Conservation (phyloP, 2,329 filamentous ascomycete genomes). For the Pyricularia sp. region DNA sequence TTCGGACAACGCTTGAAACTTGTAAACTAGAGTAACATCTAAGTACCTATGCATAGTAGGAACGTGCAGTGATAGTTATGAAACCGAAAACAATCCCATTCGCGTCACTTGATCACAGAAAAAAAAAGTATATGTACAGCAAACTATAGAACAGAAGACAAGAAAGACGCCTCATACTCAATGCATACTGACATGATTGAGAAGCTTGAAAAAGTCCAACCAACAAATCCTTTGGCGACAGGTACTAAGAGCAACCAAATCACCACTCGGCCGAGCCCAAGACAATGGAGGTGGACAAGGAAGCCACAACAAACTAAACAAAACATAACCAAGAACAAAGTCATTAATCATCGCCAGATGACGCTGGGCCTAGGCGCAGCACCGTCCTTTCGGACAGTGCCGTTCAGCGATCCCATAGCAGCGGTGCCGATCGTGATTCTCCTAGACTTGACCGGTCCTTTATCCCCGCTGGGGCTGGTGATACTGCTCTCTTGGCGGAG, state of each 20-base stretch:
- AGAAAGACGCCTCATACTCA: background rate
- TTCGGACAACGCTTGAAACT: too few species aligned
- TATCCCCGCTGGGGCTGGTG: constrained; percentile 8
- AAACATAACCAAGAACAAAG: constrained; percentile 1
- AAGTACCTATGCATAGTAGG: background rate
- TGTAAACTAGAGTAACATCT: too few species aligned
- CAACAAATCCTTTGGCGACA: background rate
- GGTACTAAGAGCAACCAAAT: background rate
- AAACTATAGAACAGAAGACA: background rate
- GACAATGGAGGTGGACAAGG: background rate
- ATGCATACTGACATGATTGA: background rate
- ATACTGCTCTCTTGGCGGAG: constrained; percentile 18
- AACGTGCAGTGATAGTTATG: background rate
- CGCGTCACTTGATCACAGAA: constrained; percentile 1
- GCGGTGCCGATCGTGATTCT: constrained; percentile 33
- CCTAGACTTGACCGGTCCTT: constrained; percentile 19
- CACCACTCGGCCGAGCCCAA: background rate
- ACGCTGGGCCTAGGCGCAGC: constrained; percentile 11
- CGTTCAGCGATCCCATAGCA: constrained; percentile 13
- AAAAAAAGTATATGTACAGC: background rate
- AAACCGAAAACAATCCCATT: background rate
- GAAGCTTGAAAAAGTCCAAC: background rate
- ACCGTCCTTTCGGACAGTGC: constrained; percentile 5
- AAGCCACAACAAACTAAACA: background rate
- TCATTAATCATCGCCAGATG: constrained; percentile 14